These are phyloP conservation scores for Solanum appendiculatum DNA, from an alignment of 257 asterid genomes.

Conservation along the genomic window DNA sequence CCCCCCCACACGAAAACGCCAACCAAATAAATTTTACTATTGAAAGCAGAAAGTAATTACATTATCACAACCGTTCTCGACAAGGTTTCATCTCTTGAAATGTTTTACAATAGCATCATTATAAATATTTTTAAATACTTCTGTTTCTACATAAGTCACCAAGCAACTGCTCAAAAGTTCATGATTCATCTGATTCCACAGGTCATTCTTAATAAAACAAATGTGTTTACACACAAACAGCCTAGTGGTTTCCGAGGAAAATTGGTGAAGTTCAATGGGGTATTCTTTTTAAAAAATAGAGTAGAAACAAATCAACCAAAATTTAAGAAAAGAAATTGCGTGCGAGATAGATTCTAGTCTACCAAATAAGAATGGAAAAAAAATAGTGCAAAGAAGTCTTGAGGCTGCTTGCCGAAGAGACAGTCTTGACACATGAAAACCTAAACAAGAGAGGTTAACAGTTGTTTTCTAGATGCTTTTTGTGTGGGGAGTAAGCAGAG, in stretches of 20 bases:
- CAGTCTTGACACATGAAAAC: not conserved
- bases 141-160: not conserved
- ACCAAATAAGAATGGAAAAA: not conserved
- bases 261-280: not conserved
- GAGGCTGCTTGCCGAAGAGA: not conserved
- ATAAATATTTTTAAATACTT: not conserved
- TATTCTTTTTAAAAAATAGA: not conserved
- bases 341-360: not conserved
- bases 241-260: not conserved
- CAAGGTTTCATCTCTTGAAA: not conserved
- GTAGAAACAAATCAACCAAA: not conserved
- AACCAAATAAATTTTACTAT: not conserved
- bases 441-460: not conserved
- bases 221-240: not conserved
- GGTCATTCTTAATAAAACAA: not conserved
- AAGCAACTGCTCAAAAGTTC: not conserved
- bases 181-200: not conserved
- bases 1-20: not conserved
- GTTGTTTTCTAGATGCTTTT: not conserved
- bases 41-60: not conserved
- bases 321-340: not conserved
- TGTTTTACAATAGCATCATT: not conserved
- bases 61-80: not conserved
- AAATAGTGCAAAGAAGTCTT: not conserved
- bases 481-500: not conserved